Percentiles rank a stretch among this genome's conserved stretches.
These are phyloP conservation scores for Acmispon strigosus DNA, from an alignment of 306 rosid genomes.

Conservation along the genomic window DNA sequence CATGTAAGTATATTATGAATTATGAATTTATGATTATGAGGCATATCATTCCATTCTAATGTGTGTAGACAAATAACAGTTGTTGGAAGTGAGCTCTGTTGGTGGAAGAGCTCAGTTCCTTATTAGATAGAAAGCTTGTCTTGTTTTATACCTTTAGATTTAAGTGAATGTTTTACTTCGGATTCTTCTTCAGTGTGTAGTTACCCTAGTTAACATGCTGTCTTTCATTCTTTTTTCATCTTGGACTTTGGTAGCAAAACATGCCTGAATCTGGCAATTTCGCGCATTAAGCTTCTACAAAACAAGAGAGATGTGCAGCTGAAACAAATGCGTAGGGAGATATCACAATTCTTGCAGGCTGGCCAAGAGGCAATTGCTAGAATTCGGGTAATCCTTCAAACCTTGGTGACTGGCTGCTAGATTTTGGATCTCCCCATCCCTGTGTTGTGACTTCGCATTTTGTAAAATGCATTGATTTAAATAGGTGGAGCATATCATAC, in stretches of 20 bases:
- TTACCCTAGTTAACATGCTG: neutral
- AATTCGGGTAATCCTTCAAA: conserved; percentile 61
- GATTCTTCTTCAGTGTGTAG: neutral
- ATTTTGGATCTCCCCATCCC: neutral
- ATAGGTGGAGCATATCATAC: conserved; percentile 94
- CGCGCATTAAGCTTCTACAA: conserved; percentile 91
- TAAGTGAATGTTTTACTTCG: neutral
- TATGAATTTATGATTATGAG: too few species aligned
- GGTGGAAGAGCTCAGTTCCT: neutral
- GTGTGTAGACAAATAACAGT: neutral
- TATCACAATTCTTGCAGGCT: conserved; percentile 85
- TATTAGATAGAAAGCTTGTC: neutral
- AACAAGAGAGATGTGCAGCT: conserved; percentile 90
- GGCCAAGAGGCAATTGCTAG: conserved; percentile 95
- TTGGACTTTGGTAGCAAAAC: conserved; percentile 61
- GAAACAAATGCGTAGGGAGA: conserved; percentile 91
- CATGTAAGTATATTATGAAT: neutral
- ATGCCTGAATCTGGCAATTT: conserved; percentile 65
- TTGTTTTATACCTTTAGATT: neutral
- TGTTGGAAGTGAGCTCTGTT: conserved; percentile 9
- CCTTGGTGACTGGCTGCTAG: conserved; percentile 2
- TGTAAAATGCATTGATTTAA: conserved; percentile 11
- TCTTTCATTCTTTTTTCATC: neutral
- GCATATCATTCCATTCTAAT: neutral
- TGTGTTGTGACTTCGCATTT: conserved; percentile 3